Conservation (phyloP, 179 eudicot genomes). For the Silene coronaria region DNA sequence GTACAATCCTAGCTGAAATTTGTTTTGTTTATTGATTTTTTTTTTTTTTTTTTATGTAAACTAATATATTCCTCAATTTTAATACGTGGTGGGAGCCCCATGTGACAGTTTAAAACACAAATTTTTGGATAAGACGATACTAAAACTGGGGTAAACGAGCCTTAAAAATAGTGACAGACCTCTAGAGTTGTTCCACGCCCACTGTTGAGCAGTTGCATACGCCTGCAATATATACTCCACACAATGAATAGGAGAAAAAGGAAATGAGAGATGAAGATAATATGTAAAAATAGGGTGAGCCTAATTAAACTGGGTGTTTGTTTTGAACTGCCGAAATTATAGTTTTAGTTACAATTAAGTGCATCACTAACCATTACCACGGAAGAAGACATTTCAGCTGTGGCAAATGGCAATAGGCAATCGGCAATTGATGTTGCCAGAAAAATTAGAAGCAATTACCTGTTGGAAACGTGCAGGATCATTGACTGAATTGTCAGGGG, state of each 20-base stretch:
- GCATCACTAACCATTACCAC: not conserved
- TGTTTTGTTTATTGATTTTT: too few relatives aligned
- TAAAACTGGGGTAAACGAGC: not conserved
- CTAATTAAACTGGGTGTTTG: not conserved
- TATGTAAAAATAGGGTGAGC: not conserved
- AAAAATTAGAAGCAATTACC: not conserved
- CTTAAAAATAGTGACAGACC: not conserved
- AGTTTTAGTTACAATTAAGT: not conserved
- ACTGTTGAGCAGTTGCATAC: not conserved
- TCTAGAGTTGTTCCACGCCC: constrained; percentile 10
- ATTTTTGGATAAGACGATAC: too few relatives aligned
- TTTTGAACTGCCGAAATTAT: not conserved
- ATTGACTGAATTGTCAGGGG: constrained; percentile 9
- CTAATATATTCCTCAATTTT: too few relatives aligned
- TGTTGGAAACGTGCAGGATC: constrained; percentile 2
- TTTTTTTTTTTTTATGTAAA: too few relatives aligned
- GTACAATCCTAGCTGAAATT: too few relatives aligned
- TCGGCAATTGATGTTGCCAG: not conserved
- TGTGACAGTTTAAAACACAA: too few relatives aligned
- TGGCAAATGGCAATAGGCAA: too few relatives aligned
- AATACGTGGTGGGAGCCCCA: too few relatives aligned
- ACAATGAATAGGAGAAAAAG: not conserved
- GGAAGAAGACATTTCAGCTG: not conserved
- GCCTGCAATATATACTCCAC: not conserved
- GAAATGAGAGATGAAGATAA: not conserved